Evolutionary conservation across 441 rosid species (phyloP).

Genomic region (Croton laevigatus): DNA sequence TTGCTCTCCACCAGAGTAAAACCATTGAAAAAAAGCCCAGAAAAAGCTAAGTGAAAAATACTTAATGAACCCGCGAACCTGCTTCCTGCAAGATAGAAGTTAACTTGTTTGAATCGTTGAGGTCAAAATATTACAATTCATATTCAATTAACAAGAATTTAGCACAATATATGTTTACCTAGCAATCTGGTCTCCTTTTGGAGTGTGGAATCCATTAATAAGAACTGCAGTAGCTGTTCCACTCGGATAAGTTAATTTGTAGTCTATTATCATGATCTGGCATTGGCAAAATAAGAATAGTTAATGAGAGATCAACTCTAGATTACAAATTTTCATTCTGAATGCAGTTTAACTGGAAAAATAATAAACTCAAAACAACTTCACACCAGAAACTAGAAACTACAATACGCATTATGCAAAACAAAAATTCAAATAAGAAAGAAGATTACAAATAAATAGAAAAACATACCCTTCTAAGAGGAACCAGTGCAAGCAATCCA

Average conservation of each 20-base stretch:
- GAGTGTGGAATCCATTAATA: constrained; percentile 90
- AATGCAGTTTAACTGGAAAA: background rate
- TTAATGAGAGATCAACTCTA: constrained; percentile 8
- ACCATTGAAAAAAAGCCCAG: constrained; percentile 97
- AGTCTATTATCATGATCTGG: constrained; percentile 87
- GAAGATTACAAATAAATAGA: background rate
- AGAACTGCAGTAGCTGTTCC: constrained; percentile 96
- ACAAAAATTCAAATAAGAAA: background rate
- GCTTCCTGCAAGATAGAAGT: constrained; percentile 58
- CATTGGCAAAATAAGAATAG: constrained; percentile 34
- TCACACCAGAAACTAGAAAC: background rate
- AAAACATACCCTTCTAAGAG: constrained; percentile 70
- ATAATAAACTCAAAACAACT: background rate
- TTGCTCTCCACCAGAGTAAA: constrained; percentile 64
- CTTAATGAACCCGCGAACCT: constrained; percentile 72
- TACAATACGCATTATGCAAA: background rate
- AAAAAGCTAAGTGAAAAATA: constrained; percentile 74
- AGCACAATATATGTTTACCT: constrained; percentile 41
- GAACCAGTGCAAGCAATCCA: constrained; percentile 80
- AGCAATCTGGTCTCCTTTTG: constrained; percentile 69
- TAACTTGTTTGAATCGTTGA: constrained; percentile 8
- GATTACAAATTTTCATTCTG: background rate
- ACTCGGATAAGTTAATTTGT: constrained; percentile 80
- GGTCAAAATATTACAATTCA: background rate
- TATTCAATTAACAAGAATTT: constrained; percentile 4